phyloP scores from a whole-genome alignment of 352 stramenopile genomes.

The Phytophthora lateralis region DNA sequence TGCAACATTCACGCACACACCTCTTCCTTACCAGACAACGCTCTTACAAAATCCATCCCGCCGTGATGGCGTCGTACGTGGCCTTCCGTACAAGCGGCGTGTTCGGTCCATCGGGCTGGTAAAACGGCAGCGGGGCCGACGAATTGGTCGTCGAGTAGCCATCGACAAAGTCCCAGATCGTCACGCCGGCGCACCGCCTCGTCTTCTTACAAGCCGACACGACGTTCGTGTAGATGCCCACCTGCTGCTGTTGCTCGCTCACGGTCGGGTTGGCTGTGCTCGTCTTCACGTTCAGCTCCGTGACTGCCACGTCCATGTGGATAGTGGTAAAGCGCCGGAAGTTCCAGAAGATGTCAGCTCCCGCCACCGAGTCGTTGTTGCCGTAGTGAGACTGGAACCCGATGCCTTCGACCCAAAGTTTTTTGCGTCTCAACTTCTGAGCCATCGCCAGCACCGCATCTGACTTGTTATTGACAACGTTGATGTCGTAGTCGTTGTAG shows the following conservation, averaged over 20 bases:
- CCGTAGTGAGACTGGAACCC: slow-evolving; percentile 26
- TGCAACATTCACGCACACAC: no score
- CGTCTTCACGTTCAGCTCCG: slow-evolving; percentile 29
- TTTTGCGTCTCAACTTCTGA: slow-evolving; percentile 1
- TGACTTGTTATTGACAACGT: slow-evolving; percentile 27
- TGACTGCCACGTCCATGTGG: slow-evolving; percentile 26
- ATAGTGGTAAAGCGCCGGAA: slow-evolving; percentile 25
- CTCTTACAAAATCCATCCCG: neutral
- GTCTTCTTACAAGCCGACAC: slow-evolving; percentile 30
- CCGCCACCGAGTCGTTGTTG: slow-evolving; percentile 7
- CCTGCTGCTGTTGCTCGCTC: slow-evolving; percentile 17
- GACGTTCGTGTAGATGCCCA: slow-evolving; percentile 15
- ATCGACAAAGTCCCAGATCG: slow-evolving; percentile 26
- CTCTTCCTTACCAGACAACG: neutral
- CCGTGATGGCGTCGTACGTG: slow-evolving; percentile 25
- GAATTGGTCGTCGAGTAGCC: slow-evolving; percentile 22
- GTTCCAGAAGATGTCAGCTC: slow-evolving; percentile 22
- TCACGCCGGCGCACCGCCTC: slow-evolving; percentile 16
- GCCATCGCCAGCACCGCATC: slow-evolving; percentile 18
- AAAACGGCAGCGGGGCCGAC: slow-evolving; percentile 19
- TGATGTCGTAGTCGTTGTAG: slow-evolving; percentile 27
- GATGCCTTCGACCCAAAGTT: slow-evolving; percentile 21
- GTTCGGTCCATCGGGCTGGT: slow-evolving; percentile 22
- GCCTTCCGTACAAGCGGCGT: slow-evolving; percentile 23
- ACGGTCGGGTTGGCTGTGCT: slow-evolving; percentile 12